These are phyloP conservation scores for Thermomyces lanuginosus DNA, from an alignment of 2,329 filamentous ascomycete species.

Conservation along the genomic window DNA sequence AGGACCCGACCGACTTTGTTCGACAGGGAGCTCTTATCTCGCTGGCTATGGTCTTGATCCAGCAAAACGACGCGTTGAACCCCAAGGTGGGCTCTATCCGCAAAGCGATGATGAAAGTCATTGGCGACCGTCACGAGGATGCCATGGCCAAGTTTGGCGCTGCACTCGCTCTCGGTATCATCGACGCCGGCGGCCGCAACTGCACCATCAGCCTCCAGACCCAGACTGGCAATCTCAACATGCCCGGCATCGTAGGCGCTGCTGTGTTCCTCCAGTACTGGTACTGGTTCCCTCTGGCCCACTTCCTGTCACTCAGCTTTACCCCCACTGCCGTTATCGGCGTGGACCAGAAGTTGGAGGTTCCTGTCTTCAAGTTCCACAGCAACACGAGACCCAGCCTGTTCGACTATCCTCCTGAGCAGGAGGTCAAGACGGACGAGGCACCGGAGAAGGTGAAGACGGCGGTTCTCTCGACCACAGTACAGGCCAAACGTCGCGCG, in stretches of 20 bases:
- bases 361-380: slow-evolving; percentile 88
- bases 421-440: slow-evolving; percentile 87
- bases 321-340: slow-evolving; percentile 94
- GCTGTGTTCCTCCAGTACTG: slow-evolving; percentile 98
- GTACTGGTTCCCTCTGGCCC: slow-evolving; percentile 99
- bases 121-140: slow-evolving; percentile 89
- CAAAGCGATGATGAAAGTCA: slow-evolving; percentile 86
- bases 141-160: slow-evolving; percentile 99
- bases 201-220: slow-evolving; percentile 97
- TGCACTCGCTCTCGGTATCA: slow-evolving; percentile 84
- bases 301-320: slow-evolving; percentile 91
- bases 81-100: slow-evolving; percentile 83
- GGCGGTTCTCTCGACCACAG: slow-evolving; percentile 87
- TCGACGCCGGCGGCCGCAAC: slow-evolving; percentile 93
- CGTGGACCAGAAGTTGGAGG: slow-evolving; percentile 82
- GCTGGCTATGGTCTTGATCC: slow-evolving; percentile 95
- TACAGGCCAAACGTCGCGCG: slow-evolving; percentile 86
- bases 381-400: slow-evolving; percentile 86
- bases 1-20: slow-evolving; percentile 96
- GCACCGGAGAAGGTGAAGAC: slow-evolving; percentile 88
- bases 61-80: slow-evolving; percentile 98
- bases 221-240: slow-evolving; percentile 95
- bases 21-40: slow-evolving; percentile 90
- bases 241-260: slow-evolving; percentile 95
- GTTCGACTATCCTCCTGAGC: slow-evolving; percentile 95